Percentiles rank a stretch among this genome's conserved stretches.
Conservation (phyloP, 371 early-diverging fungal genomes). For the Mortierella sp. region DNA sequence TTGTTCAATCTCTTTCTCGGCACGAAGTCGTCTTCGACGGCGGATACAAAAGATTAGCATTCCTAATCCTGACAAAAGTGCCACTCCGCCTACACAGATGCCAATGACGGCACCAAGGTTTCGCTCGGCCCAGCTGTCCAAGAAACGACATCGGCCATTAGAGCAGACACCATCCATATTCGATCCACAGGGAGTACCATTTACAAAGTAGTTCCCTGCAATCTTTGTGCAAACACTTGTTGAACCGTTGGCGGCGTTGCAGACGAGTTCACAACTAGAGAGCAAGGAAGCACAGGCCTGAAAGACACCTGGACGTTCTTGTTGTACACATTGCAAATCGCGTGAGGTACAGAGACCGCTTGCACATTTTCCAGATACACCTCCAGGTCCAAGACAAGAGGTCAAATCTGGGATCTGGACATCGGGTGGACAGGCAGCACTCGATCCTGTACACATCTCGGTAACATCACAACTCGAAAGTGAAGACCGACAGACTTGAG, state of each 20-base stretch:
- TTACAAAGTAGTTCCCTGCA: slow-evolving; percentile 76
- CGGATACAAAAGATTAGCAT: no score
- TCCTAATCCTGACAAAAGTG: no score
- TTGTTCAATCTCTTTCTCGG: no score
- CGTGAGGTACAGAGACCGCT: slow-evolving; percentile 89
- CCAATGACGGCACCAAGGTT: no score
- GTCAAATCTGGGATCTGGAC: slow-evolving; percentile 69
- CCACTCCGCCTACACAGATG: no score
- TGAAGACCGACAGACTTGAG: slow-evolving; percentile 75
- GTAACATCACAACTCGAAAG: slow-evolving; percentile 79
- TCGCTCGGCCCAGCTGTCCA: no score
- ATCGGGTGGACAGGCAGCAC: slow-evolving; percentile 79
- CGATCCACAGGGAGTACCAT: slow-evolving; percentile 87
- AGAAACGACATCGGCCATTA: no score
- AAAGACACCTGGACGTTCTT: slow-evolving; percentile 19
- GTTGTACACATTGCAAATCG: slow-evolving; percentile 74
- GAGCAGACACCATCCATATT: no score
- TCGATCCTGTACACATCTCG: slow-evolving; percentile 81
- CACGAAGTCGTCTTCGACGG: no score
- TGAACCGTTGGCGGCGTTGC: slow-evolving; percentile 63
- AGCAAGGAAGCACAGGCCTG: slow-evolving; percentile 61
- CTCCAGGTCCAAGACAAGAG: slow-evolving; percentile 56
- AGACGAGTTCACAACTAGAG: slow-evolving; percentile 65
- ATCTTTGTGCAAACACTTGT: slow-evolving; percentile 67
- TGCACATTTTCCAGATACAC: slow-evolving; percentile 69